Percentiles rank a stretch among this genome's conserved stretches.
These are phyloP conservation scores for Tylopilus subfusipes DNA, from an alignment of 768 basidiomycete species.

Conservation along the genomic window DNA sequence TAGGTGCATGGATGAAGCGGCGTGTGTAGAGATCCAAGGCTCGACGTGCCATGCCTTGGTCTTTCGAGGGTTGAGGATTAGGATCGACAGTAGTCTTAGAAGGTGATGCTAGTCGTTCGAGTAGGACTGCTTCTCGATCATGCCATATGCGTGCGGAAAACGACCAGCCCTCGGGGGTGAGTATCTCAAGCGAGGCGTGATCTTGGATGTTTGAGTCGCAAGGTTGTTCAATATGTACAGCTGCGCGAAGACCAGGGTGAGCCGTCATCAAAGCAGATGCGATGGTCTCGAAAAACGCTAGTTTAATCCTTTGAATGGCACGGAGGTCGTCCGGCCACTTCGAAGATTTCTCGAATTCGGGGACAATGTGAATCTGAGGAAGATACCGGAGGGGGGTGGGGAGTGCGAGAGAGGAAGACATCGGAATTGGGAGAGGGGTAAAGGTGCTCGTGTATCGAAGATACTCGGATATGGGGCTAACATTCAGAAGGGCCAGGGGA, in stretches of 20 bases:
- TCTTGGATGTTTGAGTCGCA: constrained; percentile 60
- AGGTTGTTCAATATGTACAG: constrained; percentile 56
- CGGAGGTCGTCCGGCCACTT: constrained; percentile 93
- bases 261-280: constrained; percentile 59
- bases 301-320: constrained; percentile 91
- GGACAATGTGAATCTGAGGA: constrained; percentile 65
- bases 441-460: constrained; percentile 85
- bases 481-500: constrained; percentile 72
- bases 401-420: constrained; percentile 46
- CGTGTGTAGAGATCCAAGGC: constrained; percentile 59
- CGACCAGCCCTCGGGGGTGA: constrained; percentile 81
- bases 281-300: constrained; percentile 85
- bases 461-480: constrained; percentile 68
- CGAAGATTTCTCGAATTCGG: constrained; percentile 91
- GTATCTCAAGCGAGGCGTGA: constrained; percentile 66
- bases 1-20: constrained; percentile 76
- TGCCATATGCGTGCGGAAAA: constrained; percentile 84
- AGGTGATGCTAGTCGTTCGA: constrained; percentile 60
- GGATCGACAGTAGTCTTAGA: constrained; percentile 30
- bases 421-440: constrained; percentile 69
- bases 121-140: constrained; percentile 75
- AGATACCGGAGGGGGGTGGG: constrained; percentile 62
- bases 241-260: constrained; percentile 49
- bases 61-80: constrained; percentile 25
- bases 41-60: constrained; percentile 52